Conservation (phyloP, 768 basidiomycete genomes). For the Tylopilus subfusipes region DNA sequence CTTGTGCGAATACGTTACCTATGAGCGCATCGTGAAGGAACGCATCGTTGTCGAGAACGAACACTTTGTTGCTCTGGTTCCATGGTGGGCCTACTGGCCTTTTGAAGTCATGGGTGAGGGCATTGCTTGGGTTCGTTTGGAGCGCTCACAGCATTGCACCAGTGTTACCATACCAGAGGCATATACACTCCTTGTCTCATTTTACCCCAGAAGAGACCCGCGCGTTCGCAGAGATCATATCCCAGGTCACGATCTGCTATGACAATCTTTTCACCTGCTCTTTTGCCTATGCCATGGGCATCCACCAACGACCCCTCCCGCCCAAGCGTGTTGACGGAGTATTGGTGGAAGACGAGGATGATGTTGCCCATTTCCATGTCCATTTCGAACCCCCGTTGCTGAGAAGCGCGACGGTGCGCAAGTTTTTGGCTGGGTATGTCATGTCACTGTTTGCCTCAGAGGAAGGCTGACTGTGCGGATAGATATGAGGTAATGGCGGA, state of each 20-base stretch:
- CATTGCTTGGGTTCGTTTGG: not conserved
- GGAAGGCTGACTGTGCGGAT: not conserved
- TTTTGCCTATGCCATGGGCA: constrained; percentile 93
- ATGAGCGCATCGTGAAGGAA: constrained; percentile 53
- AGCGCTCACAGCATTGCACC: not conserved
- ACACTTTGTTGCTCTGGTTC: constrained; percentile 81
- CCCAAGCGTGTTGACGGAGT: constrained; percentile 27
- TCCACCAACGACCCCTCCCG: constrained; percentile 79
- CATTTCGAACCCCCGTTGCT: constrained; percentile 86
- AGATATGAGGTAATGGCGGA: constrained; percentile 92
- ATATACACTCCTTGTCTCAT: constrained; percentile 67
- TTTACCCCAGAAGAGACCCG: constrained; percentile 58
- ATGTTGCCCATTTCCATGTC: constrained; percentile 77
- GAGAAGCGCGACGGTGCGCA: constrained; percentile 75
- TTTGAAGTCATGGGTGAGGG: constrained; percentile 71
- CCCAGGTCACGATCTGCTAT: constrained; percentile 60
- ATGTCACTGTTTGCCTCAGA: not conserved
- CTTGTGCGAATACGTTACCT: constrained; percentile 74
- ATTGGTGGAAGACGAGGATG: constrained; percentile 39
- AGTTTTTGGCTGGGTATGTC: constrained; percentile 85
- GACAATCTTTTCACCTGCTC: constrained; percentile 82
- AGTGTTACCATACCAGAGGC: constrained; percentile 78
- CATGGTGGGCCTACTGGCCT: constrained; percentile 97
- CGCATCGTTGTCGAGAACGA: constrained; percentile 70
- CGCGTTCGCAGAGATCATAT: constrained; percentile 67